Conservation (phyloP, 2,329 filamentous ascomycete species). For the Teratosphaeria viscida region DNA sequence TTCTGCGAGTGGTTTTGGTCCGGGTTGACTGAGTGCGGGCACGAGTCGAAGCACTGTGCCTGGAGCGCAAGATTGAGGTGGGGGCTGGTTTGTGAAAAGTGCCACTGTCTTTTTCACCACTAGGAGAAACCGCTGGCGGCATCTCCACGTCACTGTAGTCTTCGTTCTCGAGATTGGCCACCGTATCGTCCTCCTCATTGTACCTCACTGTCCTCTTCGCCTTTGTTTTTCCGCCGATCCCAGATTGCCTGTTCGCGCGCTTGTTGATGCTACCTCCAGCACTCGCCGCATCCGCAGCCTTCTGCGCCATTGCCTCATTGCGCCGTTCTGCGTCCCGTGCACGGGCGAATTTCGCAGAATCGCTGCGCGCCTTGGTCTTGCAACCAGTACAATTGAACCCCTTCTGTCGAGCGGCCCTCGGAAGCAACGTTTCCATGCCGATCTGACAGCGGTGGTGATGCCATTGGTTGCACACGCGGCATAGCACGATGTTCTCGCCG, state of each 20-base stretch:
- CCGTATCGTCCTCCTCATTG: neutral
- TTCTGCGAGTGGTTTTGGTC: neutral
- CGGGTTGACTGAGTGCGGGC: neutral
- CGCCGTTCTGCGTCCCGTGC: neutral
- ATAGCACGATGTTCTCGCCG: constrained; percentile 2
- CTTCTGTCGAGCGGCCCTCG: neutral
- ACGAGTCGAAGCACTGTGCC: neutral
- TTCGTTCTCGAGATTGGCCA: neutral
- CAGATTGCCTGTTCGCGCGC: neutral
- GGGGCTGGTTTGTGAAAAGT: neutral
- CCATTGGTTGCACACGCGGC: constrained; percentile 4
- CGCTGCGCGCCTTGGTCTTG: neutral
- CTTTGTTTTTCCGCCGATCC: neutral
- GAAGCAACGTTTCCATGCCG: neutral
- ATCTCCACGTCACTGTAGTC: neutral
- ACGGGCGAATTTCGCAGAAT: neutral
- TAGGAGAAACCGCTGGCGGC: neutral
- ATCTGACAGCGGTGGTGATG: constrained; percentile 6
- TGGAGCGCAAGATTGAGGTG: neutral
- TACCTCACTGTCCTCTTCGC: neutral
- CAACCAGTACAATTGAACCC: neutral
- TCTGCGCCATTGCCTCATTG: neutral
- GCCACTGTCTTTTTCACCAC: neutral
- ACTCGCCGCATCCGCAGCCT: neutral
- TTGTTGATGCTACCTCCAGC: neutral